Conservation (phyloP, 306 rosid species). For the Gastrolobium bilobum region DNA sequence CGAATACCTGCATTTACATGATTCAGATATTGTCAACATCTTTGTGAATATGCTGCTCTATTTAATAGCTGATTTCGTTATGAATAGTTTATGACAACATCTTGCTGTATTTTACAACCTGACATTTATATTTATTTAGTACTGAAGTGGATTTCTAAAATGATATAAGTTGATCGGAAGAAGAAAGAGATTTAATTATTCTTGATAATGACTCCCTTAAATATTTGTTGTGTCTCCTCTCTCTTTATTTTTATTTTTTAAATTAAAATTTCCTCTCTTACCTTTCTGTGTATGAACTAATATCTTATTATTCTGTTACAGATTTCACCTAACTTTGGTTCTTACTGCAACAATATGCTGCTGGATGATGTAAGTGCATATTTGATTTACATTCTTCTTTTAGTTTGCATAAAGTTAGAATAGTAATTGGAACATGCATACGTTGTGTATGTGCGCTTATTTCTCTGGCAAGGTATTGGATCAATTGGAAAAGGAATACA, state of each 20-base stretch:
- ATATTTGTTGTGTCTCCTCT: not conserved
- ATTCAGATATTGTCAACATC: conserved; percentile 5
- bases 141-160: not conserved
- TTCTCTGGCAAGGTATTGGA: not conserved
- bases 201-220: conserved; percentile 15
- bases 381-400: conserved; percentile 35
- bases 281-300: conserved; percentile 27
- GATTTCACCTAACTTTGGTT: conserved; percentile 87
- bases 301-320: conserved; percentile 47
- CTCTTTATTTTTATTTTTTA: not conserved
- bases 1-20: not conserved
- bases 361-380: conserved; percentile 91
- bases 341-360: conserved; percentile 88
- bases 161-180: not conserved
- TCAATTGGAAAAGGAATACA: not conserved
- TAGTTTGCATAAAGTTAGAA: conserved; percentile 13
- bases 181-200: not conserved
- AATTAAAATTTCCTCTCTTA: not conserved
- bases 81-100: not conserved
- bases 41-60: conserved; percentile 20
- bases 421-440: conserved; percentile 9
- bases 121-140: not conserved
- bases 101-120: not conserved
- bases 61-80: not conserved
- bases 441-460: not conserved